Evolutionary conservation across 176 grass and related monocot species (phyloP), one percentile per base, ranked within the genome.

Genomic region (Alopecurus myosuroides): DNA sequence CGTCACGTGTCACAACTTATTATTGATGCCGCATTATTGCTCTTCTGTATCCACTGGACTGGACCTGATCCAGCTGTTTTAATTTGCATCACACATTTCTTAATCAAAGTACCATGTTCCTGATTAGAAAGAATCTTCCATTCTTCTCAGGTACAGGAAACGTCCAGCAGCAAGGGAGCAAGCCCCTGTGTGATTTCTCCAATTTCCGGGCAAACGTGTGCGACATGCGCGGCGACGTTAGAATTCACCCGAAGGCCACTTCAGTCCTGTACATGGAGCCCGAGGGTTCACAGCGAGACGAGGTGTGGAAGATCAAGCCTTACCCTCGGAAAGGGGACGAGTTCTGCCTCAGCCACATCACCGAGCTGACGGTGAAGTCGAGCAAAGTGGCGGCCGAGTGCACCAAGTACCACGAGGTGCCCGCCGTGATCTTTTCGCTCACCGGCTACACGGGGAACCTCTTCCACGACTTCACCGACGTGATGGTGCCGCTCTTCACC

Each of bases 401-500:
- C 81, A 89, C 71, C 55, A 40, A 20, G 49, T 70, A 90, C 88
- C 91, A 92, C 2, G 68, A 87, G 1, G 84, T 92, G 15, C 85
- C 94, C 1, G 91, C 75, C 4, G 55, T 97, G 26, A 70, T 97
- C 28, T 97, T 97, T 12, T 86, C 92, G 0, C 66, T 82, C 10
- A 82, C 86, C 3, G 92, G 89, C 11, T 91, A 94, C 71, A 92
- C 89, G 0, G 91, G 89, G 14, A 97, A 94, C 28, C 86, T 89
- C 14, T 97, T 92, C 81, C 94, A 97, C 52, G 91, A 86, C 45
- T 97, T 97, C 75, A 91, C 87, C 10, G 94, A 97, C 22, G 91
- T 97, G 62, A 77, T 97, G 31, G 75, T 97, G n/a, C 94, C 94
- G 4, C 85, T 94, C 52, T 97, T 94, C 85, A 87, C 86, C 29